phyloP scores from a whole-genome alignment of 2,329 filamentous ascomycete genomes.

The Fusarium anthophilum region DNA sequence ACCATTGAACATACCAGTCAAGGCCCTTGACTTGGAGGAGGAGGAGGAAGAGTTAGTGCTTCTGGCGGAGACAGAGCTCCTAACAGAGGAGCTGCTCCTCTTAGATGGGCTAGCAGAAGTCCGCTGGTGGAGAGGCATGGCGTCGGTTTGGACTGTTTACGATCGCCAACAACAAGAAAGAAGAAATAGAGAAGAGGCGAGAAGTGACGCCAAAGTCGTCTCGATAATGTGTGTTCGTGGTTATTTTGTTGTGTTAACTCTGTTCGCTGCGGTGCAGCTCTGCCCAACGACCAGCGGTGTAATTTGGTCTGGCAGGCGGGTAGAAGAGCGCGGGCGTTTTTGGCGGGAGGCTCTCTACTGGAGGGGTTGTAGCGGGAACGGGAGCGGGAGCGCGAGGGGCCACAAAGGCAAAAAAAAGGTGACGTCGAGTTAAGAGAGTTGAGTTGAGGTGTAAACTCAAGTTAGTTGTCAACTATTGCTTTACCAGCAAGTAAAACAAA shows the following conservation, averaged over 20 bases:
- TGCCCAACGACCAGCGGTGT: constrained; percentile 43
- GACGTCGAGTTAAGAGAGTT: constrained; percentile 25
- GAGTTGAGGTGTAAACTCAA: constrained; percentile 12
- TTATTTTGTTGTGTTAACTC: constrained; percentile 34
- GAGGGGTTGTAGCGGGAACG: constrained; percentile 35
- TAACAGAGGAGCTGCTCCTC: constrained; percentile 40
- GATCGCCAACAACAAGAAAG: constrained; percentile 32
- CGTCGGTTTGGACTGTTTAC: constrained; percentile 34
- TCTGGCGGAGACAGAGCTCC: constrained; percentile 28
- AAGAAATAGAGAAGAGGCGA: constrained; percentile 14
- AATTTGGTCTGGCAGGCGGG: constrained; percentile 40
- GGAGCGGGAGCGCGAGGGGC: constrained; percentile 39
- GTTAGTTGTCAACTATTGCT: constrained; percentile 16
- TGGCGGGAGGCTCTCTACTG: constrained; percentile 32
- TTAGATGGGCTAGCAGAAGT: constrained; percentile 41
- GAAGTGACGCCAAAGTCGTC: constrained; percentile 27
- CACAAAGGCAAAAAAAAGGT: constrained; percentile 34
- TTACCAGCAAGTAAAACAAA: constrained; percentile 16
- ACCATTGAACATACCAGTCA: constrained; percentile 38
- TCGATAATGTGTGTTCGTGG: constrained; percentile 26
- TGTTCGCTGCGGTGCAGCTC: constrained; percentile 43
- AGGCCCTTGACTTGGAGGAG: constrained; percentile 32
- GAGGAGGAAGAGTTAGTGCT: constrained; percentile 21
- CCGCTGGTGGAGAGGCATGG: constrained; percentile 44
- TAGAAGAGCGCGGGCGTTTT: constrained; percentile 36